Conservation (phyloP, 140 eudicot genomes). For the Oenanthe javanica region DNA sequence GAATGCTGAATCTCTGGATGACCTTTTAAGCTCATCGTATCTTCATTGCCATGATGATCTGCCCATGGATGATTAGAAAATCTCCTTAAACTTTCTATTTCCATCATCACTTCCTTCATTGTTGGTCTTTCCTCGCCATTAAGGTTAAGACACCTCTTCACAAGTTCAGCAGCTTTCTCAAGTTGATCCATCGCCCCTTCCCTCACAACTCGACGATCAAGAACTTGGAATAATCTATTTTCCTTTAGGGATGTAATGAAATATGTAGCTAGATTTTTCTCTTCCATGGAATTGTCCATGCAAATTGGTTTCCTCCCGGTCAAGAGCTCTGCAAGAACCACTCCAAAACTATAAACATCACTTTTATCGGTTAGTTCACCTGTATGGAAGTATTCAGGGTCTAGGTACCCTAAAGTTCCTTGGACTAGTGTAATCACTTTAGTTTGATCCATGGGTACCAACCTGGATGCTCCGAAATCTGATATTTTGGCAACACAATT, state of each 20-base stretch:
- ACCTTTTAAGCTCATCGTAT: conserved; percentile 6
- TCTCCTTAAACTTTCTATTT: conserved; percentile 40
- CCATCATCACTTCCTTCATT: conserved; percentile 35
- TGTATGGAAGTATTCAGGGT: conserved; percentile 30
- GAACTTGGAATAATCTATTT: conserved; percentile 33
- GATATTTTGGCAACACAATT: conserved; percentile 26
- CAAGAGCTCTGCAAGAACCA: conserved; percentile 36
- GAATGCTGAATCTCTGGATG: conserved; percentile 1
- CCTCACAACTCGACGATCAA: conserved; percentile 28
- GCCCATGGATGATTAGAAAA: conserved; percentile 36
- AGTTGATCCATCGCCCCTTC: conserved; percentile 37
- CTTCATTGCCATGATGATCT: conserved; percentile 20
- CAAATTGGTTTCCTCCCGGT: background rate
- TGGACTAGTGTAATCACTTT: conserved; percentile 25
- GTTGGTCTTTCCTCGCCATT: conserved; percentile 37
- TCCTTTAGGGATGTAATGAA: conserved; percentile 26
- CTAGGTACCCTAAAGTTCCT: conserved; percentile 31
- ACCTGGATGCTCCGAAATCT: conserved; percentile 38
- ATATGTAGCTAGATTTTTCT: conserved; percentile 24
- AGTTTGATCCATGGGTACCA: conserved; percentile 29
- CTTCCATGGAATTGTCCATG: background rate
- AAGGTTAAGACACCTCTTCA: conserved; percentile 30
- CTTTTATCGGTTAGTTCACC: conserved; percentile 27
- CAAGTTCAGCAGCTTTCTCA: conserved; percentile 24
- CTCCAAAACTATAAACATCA: conserved; percentile 40